Evolutionary conservation across 179 eudicot genomes (phyloP).

Genomic region (Beta macrorhiza): DNA sequence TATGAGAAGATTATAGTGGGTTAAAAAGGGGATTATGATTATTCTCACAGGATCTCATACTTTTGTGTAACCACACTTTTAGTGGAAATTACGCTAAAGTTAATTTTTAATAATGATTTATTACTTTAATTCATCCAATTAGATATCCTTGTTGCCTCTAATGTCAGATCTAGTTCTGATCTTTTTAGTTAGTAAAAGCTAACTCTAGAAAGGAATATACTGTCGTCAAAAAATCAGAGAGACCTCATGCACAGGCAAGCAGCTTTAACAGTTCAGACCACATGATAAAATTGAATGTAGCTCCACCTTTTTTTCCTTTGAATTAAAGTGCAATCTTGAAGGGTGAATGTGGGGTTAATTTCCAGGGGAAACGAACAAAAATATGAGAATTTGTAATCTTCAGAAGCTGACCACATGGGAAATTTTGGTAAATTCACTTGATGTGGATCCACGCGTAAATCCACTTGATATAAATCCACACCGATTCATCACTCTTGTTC

Average conservation of each 20-base stretch:
- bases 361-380: neutral
- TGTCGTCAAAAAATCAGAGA: neutral
- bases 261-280: constrained; percentile 10
- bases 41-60: constrained; percentile 12
- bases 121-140: neutral
- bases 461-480: no score
- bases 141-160: neutral
- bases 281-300: neutral
- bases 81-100: neutral
- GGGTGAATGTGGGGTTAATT: neutral
- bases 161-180: constrained; percentile 4
- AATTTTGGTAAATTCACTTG: no score
- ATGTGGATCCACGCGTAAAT: no score
- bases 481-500: no score
- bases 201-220: neutral
- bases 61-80: constrained; percentile 1
- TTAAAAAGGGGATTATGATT: constrained; percentile 8
- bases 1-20: neutral
- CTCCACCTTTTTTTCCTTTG: neutral
- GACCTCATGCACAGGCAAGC: constrained; percentile 8
- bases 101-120: neutral
- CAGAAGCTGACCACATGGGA: no score
- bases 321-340: neutral
- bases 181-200: neutral
- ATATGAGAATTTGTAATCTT: neutral